phyloP scores from a whole-genome alignment of 768 basidiomycete species.

The Floccularia luteovirens region DNA sequence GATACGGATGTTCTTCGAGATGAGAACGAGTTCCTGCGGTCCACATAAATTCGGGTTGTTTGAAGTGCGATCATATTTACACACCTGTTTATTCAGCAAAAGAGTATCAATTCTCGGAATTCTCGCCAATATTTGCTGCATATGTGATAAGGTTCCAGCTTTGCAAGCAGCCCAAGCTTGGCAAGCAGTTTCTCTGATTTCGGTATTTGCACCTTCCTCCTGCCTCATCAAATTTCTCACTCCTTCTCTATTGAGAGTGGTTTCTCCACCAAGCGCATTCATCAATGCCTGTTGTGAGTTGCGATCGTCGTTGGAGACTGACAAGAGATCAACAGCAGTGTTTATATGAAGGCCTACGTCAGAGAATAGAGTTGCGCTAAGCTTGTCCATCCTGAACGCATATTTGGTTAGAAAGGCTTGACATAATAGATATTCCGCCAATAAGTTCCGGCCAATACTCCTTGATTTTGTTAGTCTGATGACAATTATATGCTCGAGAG shows the following conservation, averaged over 20 bases:
- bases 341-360: conserved; percentile 28
- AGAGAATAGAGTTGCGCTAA: conserved; percentile 27
- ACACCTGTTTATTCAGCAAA: conserved; percentile 17
- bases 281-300: conserved; percentile 25
- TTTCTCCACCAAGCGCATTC: conserved; percentile 28
- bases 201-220: conserved; percentile 12
- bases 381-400: conserved; percentile 38
- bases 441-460: conserved; percentile 12
- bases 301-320: conserved; percentile 15
- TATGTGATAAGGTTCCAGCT: conserved; percentile 17
- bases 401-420: conserved; percentile 19
- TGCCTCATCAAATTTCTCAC: conserved; percentile 21
- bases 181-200: conserved; percentile 18
- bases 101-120: conserved; percentile 16
- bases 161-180: conserved; percentile 39
- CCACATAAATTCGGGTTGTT: not conserved
- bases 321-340: conserved; percentile 33
- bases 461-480: conserved; percentile 17
- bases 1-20: conserved; percentile 31
- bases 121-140: conserved; percentile 6
- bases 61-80: conserved; percentile 1
- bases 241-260: conserved; percentile 14
- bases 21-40: conserved; percentile 26
- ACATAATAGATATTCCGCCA: conserved; percentile 24
- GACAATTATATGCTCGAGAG: conserved; percentile 23